Base-by-base conservation (phyloP, 2,329 filamentous ascomycete genomes). In the Ceratocystis ficicola region DNA sequence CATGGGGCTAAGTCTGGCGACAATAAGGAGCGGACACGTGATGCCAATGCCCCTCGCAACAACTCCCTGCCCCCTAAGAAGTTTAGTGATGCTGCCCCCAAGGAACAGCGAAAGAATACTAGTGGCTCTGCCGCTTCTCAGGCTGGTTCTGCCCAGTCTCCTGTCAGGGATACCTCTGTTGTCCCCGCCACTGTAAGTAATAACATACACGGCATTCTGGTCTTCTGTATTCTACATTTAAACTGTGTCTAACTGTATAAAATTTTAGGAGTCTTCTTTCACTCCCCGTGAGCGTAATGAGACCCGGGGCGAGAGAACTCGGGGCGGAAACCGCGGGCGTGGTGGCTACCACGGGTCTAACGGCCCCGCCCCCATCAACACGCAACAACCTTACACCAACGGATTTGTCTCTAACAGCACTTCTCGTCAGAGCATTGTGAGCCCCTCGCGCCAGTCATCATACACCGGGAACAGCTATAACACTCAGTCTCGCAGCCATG, bases 51-150 rank as follows among this genome's bases (percentile, higher is more conserved):
- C 61, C 69, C 72, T 57, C 75, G 77, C 57, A 72, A 74, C 50
- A 71, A 74, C 6, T 73, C 77, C 1, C 73, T 74, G 44, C 70
- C 76, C 5, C 71, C 76, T 1, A 67, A 70, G 5, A 66, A 74
- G 1, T 72, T 74, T 17, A 81, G 83, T 67, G 72, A 70, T 1
- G 70, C 74, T 7, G 71, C 70, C 41, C 67, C 73, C 48, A 77
- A 77, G 59, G 80, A 81, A 48, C 74, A 77, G 68, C 79, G 79
- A 68, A 84, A 82, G 73, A 67, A 75, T 4, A 69, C 76, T 1
- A 69, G 72, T 50, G 73, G 74, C 46, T 68, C 69, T 32, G 66
- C 71, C 36, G 79, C 78, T 70, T 46, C 63, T n/a, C 66, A 67
- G 36, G 32, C 63, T 32, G 44, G 59, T 12, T 44, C 64, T 61